Evolutionary conservation across 371 early-diverging fungal genomes (phyloP), one percentile per base, ranked within the genome.

Genomic region (Syncephalastrum contaminatum): DNA sequence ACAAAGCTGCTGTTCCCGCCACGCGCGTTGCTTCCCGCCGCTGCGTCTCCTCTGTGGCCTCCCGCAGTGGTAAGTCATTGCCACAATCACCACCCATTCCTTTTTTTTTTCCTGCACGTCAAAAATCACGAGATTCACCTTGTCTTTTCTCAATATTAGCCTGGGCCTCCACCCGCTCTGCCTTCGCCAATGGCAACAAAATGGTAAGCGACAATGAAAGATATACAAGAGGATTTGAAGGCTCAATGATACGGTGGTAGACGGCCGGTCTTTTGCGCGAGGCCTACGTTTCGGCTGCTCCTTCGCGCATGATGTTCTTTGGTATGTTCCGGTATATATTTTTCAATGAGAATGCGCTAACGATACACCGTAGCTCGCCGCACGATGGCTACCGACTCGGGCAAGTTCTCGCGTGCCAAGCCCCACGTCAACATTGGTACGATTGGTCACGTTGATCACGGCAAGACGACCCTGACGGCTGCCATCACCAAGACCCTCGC

Each of bases 391-490:
- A 56, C 79, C 54, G 79, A 79, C 19, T 20, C 69, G 57, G 74
- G 75, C 56, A 86, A 84, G 72, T 87, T 87, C 74, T 64, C 71
- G 36, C 89, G 90, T 65, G 60, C 69, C 47, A 96, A 96, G 88
- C 98, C 99, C 22, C 99, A 99, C 75, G 91, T 99, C 68, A 99
- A 99, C 85, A 96, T 99, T 68, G 99, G 99, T 67, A 99, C 99
- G 48, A 98, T 99, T 65, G 99, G 99, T 55, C 99, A 99, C 82
- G 99, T 99, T 62, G 99, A 99, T 73, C 99, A 99, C 86, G 99
- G 99, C 54, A 99, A 99, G 86, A 97, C 99, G 19, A 98, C 99
- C 16, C 89, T 99, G 71, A 99, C 99, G 15, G 97, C 97, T 47
- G 99, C 99, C 59, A 99, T 99, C 70, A 97, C 99, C 68, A 97